Conservation (phyloP, 1,284 basidiomycete genomes). For the Trichosporon faecale region DNA sequence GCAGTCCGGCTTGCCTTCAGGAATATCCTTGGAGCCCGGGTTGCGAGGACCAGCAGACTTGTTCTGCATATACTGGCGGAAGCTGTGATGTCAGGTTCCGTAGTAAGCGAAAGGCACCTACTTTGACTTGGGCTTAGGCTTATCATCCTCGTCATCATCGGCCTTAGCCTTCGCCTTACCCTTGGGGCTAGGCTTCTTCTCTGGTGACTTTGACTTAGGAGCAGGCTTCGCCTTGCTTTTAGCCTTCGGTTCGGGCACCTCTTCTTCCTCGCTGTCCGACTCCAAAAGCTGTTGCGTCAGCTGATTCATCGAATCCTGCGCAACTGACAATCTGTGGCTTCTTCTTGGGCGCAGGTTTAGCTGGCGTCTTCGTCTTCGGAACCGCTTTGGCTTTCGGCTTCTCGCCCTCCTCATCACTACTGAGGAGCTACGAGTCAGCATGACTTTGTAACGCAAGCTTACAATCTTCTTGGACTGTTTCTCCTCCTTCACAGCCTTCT, state of each 20-base stretch:
- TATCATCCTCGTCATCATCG: constrained; percentile 12
- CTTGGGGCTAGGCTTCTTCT: not conserved
- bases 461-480: constrained; percentile 1
- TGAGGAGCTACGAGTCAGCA: not conserved
- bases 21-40: constrained; percentile 69
- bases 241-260: not conserved
- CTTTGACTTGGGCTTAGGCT: constrained; percentile 44
- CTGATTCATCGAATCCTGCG: no score
- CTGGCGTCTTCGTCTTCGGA: not conserved
- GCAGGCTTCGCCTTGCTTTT: not conserved
- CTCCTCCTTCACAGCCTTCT: constrained; percentile 5
- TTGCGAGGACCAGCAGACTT: constrained; percentile 65
- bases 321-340: not conserved
- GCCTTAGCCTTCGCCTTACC: not conserved
- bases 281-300: not conserved
- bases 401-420: constrained; percentile 5
- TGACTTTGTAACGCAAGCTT: not conserved
- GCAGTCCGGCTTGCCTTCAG: constrained; percentile 72
- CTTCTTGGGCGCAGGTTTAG: not conserved
- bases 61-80: constrained; percentile 63
- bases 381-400: not conserved
- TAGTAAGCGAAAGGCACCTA: constrained; percentile 29
- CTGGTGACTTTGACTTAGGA: not conserved
- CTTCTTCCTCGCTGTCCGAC: not conserved
- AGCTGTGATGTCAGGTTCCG: constrained; percentile 25